Percentiles rank a stretch among this genome's conserved stretches.
Conservation (phyloP, 2,329 filamentous ascomycete species). For the Colletotrichum coccodes region DNA sequence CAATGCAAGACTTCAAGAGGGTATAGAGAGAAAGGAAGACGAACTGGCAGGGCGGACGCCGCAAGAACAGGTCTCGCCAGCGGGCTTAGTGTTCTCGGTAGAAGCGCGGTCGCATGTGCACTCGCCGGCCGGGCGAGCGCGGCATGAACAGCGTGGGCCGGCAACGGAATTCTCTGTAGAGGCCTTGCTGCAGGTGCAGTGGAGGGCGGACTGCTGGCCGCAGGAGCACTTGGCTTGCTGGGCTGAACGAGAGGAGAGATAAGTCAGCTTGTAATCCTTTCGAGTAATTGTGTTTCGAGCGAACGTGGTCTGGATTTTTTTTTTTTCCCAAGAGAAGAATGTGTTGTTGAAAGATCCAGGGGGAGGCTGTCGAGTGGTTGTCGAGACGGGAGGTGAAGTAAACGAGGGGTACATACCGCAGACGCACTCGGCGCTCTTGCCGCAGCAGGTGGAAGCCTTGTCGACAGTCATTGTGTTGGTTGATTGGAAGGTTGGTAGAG, state of each 20-base stretch:
- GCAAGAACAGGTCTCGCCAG: slow-evolving; percentile 77
- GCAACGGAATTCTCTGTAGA: slow-evolving; percentile 76
- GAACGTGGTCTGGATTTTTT: neutral
- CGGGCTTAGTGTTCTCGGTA: slow-evolving; percentile 72
- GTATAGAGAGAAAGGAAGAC: slow-evolving; percentile 40
- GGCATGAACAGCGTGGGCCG: slow-evolving; percentile 85
- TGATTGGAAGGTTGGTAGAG: neutral
- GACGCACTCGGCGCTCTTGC: slow-evolving; percentile 62
- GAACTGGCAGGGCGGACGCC: slow-evolving; percentile 78
- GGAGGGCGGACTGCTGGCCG: slow-evolving; percentile 85
- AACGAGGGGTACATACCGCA: slow-evolving; percentile 59
- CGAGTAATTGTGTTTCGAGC: neutral
- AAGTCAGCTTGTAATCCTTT: slow-evolving; percentile 10
- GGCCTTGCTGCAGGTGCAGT: slow-evolving; percentile 87
- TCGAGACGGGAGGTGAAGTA: neutral
- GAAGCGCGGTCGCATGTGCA: slow-evolving; percentile 83
- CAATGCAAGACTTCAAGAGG: neutral
- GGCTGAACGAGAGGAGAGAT: slow-evolving; percentile 49
- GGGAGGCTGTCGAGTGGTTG: neutral
- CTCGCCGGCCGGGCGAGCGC: slow-evolving; percentile 79
- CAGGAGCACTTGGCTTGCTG: slow-evolving; percentile 84
- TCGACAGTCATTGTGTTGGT: slow-evolving; percentile 44
- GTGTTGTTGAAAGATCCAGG: neutral
- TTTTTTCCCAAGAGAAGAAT: neutral
- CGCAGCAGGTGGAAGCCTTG: slow-evolving; percentile 65